Conservation (phyloP, 345 rosid genomes). For the Mallotus nudiflorus region DNA sequence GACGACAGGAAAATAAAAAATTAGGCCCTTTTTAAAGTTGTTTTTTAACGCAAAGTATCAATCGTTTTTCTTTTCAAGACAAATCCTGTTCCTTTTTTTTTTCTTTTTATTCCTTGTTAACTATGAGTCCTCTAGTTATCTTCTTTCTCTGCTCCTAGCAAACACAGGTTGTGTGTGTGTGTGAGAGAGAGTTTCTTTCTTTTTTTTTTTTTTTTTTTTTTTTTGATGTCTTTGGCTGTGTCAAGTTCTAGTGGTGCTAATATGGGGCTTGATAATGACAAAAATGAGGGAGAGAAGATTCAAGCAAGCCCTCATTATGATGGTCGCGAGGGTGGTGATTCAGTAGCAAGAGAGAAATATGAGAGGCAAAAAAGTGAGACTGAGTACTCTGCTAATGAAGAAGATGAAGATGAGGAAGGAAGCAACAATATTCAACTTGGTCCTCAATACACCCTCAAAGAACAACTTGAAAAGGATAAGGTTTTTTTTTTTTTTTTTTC, state of each 20-base stretch:
- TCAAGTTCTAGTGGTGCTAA: conserved; percentile 24
- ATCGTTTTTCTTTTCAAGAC: neutral
- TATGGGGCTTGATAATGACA: conserved; percentile 57
- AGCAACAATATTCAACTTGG: conserved; percentile 51
- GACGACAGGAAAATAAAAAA: neutral
- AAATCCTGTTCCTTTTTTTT: neutral
- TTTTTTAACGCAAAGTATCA: neutral
- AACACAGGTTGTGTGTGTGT: no score
- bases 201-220: conserved; percentile 1
- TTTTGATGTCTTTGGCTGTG: conserved; percentile 29
- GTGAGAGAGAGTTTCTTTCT: no score
- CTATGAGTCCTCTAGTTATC: neutral
- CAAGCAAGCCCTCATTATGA: conserved; percentile 16
- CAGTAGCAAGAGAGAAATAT: conserved; percentile 15
- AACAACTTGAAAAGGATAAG: conserved; percentile 74
- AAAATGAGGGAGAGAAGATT: conserved; percentile 10
- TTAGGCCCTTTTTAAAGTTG: no score
- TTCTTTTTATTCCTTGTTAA: neutral
- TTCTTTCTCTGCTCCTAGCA: neutral
- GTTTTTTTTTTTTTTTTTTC: conserved; percentile 25
- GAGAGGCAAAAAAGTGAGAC: conserved; percentile 46
- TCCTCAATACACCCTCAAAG: conserved; percentile 72
- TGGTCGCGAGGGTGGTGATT: conserved; percentile 32
- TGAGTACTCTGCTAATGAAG: conserved; percentile 44
- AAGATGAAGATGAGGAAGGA: conserved; percentile 50